Conservation (phyloP, 257 asterid species). For the Salvia rosmarinus region DNA sequence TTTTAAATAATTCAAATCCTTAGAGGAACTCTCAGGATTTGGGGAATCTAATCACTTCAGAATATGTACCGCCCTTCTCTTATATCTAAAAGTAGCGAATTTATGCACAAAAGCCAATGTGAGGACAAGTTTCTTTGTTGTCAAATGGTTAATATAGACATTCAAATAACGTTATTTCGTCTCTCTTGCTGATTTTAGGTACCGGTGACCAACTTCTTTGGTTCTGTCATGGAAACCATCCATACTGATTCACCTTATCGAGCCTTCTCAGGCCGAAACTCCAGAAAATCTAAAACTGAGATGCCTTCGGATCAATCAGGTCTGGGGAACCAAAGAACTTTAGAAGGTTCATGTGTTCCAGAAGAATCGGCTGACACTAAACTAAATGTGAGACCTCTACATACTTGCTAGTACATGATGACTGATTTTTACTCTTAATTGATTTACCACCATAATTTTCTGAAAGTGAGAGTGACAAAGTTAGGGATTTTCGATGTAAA, state of each 20-base stretch:
- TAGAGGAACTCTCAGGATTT: conserved; percentile 16
- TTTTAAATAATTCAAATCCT: conserved; percentile 3
- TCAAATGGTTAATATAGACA: conserved; percentile 4
- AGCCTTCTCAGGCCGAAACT: conserved; percentile 48
- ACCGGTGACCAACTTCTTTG: conserved; percentile 93
- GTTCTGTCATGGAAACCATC: conserved; percentile 93
- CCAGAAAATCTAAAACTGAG: conserved; percentile 40
- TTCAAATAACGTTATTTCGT: conserved; percentile 17
- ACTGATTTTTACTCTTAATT: background rate
- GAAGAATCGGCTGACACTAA: conserved; percentile 42
- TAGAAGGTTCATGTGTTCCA: conserved; percentile 48
- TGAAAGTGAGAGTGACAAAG: conserved; percentile 26
- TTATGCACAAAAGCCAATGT: conserved; percentile 3
- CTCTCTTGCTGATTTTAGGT: conserved; percentile 53
- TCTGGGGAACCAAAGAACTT: conserved; percentile 34
- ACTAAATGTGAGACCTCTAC: conserved; percentile 46
- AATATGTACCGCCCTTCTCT: background rate
- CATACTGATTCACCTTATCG: conserved; percentile 81
- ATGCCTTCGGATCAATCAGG: conserved; percentile 41
- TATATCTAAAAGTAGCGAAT: background rate
- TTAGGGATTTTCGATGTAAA: too few relatives aligned
- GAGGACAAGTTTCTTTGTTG: background rate
- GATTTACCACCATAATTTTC: background rate
- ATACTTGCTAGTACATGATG: background rate
- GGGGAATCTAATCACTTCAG: background rate